phyloP scores from a whole-genome alignment of 805 yeast species.

The Candida verbasci region DNA sequence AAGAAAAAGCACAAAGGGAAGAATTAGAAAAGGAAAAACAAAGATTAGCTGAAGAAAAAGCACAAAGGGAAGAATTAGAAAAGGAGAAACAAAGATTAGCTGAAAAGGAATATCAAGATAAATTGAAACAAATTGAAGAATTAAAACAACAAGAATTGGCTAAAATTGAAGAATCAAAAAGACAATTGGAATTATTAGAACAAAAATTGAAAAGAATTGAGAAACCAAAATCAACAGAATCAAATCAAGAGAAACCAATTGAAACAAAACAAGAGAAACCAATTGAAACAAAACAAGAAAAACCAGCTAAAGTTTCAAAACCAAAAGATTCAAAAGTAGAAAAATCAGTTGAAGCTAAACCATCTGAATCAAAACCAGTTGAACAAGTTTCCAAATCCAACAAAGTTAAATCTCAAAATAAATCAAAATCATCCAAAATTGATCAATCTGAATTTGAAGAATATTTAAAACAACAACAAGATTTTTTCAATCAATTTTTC shows the following conservation, averaged over 20 bases:
- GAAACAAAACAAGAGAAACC: too few species aligned
- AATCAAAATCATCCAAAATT: not conserved
- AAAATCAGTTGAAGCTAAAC: not conserved
- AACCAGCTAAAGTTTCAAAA: too few species aligned
- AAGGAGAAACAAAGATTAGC: conserved; percentile 4
- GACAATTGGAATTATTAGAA: conserved; percentile 5
- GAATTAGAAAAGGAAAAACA: conserved; percentile 2
- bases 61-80: too few species aligned
- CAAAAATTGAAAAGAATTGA: conserved; percentile 2
- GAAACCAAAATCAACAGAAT: not conserved
- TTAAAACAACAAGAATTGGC: conserved; percentile 6
- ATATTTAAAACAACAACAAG: conserved; percentile 18
- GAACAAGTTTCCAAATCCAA: too few species aligned
- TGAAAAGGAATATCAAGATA: conserved; percentile 4
- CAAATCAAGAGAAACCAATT: not conserved
- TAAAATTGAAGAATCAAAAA: conserved; percentile 7
- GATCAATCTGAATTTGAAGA: conserved; percentile 4
- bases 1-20: conserved; percentile 5
- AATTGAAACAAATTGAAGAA: conserved; percentile 5
- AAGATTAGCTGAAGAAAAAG: conserved; percentile 3
- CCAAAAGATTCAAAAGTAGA: too few species aligned
- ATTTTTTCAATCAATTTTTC: conserved; percentile 19
- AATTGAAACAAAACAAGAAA: not conserved
- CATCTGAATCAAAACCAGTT: not conserved
- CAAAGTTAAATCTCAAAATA: too few species aligned